Base-by-base conservation (phyloP, 2,329 filamentous ascomycete species). In the Penicillium sp. region DNA sequence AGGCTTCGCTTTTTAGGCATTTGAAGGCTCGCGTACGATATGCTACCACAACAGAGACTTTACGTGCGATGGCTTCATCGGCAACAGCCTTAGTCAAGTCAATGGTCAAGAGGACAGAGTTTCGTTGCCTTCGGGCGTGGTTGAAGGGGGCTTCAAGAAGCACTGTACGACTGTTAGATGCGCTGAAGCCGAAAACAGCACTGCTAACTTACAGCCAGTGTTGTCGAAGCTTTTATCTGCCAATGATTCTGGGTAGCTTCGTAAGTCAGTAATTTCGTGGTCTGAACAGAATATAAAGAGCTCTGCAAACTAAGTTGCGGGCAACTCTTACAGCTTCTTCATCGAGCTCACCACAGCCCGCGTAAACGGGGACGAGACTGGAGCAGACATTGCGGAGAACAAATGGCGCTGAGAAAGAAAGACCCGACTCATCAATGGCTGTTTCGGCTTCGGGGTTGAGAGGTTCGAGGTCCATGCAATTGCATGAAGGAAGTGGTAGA, bases 161-260 rank as follows among this genome's bases (percentile, higher is more conserved):
- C 54, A 91, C 83, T 90, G 30, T 17, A 26, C 23, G 21, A 47
- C 29, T 58, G 50, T n/a, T 54, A 51, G 54, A 15, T 41, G 49
- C n/a, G 41, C 64, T 50, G 62, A 54, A 29, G 47, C 55, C 50
- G 41, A 21, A 21, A 38, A 15, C 31, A 13, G 11, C 7, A 41
- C 29, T 3, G 15, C 1, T n/a, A 59, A 60, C 82, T 70, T 75
- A 87, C 86, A 76, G 58, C 95, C 95, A n/a, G 96, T 97, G 73
- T 99, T 99, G 76, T 99, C 95, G 85, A 93, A 99, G 67, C 90
- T 88, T 69, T 89, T 90, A 74, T 98, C 95, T 9, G 95, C 95
- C 47, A 97, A 83, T 63, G 88, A 88, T 74, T 96, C 92, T 0
- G 95, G 95, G 75, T 97, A 99, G 63, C 93, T 95, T 66, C 61